Conservation (phyloP, 2,329 filamentous ascomycete species). For the Mollisiaceae sp. region DNA sequence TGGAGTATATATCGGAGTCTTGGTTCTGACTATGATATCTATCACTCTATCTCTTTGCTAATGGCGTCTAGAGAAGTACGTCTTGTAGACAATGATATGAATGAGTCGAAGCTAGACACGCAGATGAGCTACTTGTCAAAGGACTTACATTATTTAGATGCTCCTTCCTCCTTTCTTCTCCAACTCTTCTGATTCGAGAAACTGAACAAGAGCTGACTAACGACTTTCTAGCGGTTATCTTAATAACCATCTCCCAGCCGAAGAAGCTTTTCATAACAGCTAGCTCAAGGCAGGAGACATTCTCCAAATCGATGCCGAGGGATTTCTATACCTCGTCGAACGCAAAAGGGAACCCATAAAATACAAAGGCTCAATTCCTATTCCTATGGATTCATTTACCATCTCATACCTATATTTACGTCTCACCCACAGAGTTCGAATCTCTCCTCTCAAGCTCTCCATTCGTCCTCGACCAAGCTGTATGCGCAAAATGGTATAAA, state of each 20-base stretch:
- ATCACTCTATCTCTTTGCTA: no score
- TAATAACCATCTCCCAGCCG: slow-evolving; percentile 41
- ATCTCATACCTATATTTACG: neutral
- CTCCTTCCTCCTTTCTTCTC: neutral
- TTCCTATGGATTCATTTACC: neutral
- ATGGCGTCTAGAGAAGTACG: slow-evolving; percentile 8
- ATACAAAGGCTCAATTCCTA: slow-evolving; percentile 53
- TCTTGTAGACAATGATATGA: slow-evolving; percentile 14
- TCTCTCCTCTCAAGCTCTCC: slow-evolving; percentile 47
- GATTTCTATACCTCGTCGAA: slow-evolving; percentile 68
- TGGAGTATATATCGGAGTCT: slow-evolving; percentile 9
- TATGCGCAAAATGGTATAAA: slow-evolving; percentile 48
- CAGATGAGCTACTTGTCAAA: slow-evolving; percentile 11
- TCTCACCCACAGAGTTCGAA: slow-evolving; percentile 53
- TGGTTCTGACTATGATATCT: neutral
- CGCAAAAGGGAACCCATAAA: slow-evolving; percentile 57
- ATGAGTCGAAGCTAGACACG: slow-evolving; percentile 10
- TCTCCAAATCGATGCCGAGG: slow-evolving; percentile 53
- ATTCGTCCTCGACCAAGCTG: slow-evolving; percentile 48
- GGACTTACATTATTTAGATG: slow-evolving; percentile 14
- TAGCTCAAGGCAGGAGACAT: slow-evolving; percentile 54
- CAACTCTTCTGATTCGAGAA: neutral
- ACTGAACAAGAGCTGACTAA: neutral
- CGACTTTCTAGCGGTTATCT: slow-evolving; percentile 38
- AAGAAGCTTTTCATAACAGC: slow-evolving; percentile 37